A percentile compares a stretch with the other conserved stretches of the same genome.
phyloP scores from a whole-genome alignment of 805 yeast genomes.

The Torulaspora maleeae region DNA sequence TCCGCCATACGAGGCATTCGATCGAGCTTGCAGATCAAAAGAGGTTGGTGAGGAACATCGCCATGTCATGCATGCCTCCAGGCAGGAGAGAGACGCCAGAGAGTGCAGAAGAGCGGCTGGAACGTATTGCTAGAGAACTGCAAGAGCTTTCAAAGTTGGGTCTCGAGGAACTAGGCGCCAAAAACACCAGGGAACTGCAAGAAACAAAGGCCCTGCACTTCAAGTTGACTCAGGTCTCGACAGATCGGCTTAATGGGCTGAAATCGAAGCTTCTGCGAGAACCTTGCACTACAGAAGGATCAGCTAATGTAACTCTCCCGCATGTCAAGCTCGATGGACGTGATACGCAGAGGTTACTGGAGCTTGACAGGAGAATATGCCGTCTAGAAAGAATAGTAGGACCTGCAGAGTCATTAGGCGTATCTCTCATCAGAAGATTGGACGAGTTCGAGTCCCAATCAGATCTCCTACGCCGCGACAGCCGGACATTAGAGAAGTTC shows the following conservation, averaged over 20 bases:
- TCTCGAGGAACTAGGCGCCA: neutral
- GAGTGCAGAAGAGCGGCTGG: slow-evolving; percentile 7
- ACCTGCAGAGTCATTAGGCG: slow-evolving; percentile 7
- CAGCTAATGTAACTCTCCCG: slow-evolving; percentile 1
- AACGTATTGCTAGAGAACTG: slow-evolving; percentile 15
- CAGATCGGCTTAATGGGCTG: neutral
- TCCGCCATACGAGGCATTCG: neutral
- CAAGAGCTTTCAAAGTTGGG: slow-evolving; percentile 8
- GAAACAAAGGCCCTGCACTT: slow-evolving; percentile 2
- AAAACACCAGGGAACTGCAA: slow-evolving; percentile 2
- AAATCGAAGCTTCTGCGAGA: neutral
- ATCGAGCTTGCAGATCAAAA: neutral
- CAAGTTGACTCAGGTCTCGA: neutral
- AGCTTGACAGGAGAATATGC: slow-evolving; percentile 18
- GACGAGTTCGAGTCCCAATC: slow-evolving; percentile 32
- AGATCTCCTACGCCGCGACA: slow-evolving; percentile 28
- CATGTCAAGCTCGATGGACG: slow-evolving; percentile 8
- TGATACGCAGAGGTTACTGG: slow-evolving; percentile 11
- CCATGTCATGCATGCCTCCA: neutral
- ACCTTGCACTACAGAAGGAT: neutral
- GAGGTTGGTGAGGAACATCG: neutral
- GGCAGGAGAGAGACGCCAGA: neutral
- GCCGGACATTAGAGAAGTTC: slow-evolving; percentile 20
- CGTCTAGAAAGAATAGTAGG: slow-evolving; percentile 22
- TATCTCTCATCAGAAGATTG: slow-evolving; percentile 22